Base-by-base conservation (phyloP, 2,329 filamentous ascomycete species). In the Herpotrichia juniperi region DNA sequence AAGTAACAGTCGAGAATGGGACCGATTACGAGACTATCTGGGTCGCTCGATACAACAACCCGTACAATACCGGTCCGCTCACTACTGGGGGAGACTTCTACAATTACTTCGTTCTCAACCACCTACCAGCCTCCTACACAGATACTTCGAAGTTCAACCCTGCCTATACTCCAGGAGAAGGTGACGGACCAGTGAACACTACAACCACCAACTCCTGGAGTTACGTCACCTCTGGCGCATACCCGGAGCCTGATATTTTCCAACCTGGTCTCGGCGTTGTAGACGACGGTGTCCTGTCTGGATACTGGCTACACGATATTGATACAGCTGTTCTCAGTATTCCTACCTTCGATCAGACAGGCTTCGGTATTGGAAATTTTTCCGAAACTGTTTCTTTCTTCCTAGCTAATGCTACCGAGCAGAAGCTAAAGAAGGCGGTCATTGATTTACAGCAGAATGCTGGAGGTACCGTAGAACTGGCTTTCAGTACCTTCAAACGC, bases 401-500 rank as follows among this genome's bases (percentile, higher is more conserved):
- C 56, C 67, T 85, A 10, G 64, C 68, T 0, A 66, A 73, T 16
- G 75, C 77, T 14, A 76, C 77, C 32, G 56, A 62, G 0, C 71
- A 71, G 2, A 75, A 76, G 2, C 83, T 82, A 59, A 79, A 73
- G 17, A 83, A 80, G 59, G 70, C 88, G 1, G 73, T 88, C 21
- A 81, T 88, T 52, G 86, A 89, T 57, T 60, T 88, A 3, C 78
- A 80, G 8, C 76, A 73, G 1, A 88, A 88, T 55, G 71, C 70
- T 0, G 86, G 85, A 16, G 85, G 86, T 5, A 42, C 45, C 3
- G 56, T 60, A 1, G 34, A 60, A 16, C 55, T 68, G 2, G 70
- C 61, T 19, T 63, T 63, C 32, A 62, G 66, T 30, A 53, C 58
- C 0, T 84, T 84, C 58, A 72, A 72, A n/a, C 74, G 78, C 53